These are phyloP conservation scores for Colletotrichum spaethianum DNA, from an alignment of 2,329 filamentous ascomycete species.

Conservation along the genomic window DNA sequence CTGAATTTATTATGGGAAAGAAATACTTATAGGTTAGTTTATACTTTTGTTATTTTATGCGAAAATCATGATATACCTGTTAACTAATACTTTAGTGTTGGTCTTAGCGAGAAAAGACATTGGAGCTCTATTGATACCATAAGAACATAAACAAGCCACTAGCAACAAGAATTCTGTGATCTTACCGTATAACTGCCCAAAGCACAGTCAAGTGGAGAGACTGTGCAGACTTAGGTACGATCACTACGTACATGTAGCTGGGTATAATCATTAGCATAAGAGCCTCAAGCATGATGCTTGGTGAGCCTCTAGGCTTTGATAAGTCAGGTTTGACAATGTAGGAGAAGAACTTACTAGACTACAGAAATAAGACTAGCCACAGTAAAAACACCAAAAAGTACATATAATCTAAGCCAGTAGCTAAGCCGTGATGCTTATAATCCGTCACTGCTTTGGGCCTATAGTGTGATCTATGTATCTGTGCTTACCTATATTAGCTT, in stretches of 20 bases:
- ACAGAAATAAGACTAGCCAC: conserved; percentile 26
- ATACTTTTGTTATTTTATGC: conserved; percentile 19
- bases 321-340: conserved; percentile 19
- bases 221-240: conserved; percentile 26
- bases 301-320: conserved; percentile 23
- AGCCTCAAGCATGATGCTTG: conserved; percentile 24
- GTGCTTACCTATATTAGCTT: conserved; percentile 13
- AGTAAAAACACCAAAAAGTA: conserved; percentile 24
- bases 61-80: conserved; percentile 43
- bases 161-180: conserved; percentile 23
- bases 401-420: conserved; percentile 23
- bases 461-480: conserved; percentile 27
- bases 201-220: conserved; percentile 27
- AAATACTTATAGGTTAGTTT: not conserved
- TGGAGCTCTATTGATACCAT: conserved; percentile 26
- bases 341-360: conserved; percentile 24
- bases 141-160: conserved; percentile 24
- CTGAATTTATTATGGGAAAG: conserved; percentile 44
- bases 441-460: conserved; percentile 24
- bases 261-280: conserved; percentile 16
- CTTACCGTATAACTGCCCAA: conserved; percentile 22
- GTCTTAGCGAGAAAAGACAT: conserved; percentile 52
- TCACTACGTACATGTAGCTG: conserved; percentile 31
- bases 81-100: conserved; percentile 53
- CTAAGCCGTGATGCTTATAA: conserved; percentile 24